Percentiles rank a stretch among this genome's conserved stretches.
Evolutionary conservation across 1,284 basidiomycete genomes (phyloP).

Genomic region (Xanthoconium separans): DNA sequence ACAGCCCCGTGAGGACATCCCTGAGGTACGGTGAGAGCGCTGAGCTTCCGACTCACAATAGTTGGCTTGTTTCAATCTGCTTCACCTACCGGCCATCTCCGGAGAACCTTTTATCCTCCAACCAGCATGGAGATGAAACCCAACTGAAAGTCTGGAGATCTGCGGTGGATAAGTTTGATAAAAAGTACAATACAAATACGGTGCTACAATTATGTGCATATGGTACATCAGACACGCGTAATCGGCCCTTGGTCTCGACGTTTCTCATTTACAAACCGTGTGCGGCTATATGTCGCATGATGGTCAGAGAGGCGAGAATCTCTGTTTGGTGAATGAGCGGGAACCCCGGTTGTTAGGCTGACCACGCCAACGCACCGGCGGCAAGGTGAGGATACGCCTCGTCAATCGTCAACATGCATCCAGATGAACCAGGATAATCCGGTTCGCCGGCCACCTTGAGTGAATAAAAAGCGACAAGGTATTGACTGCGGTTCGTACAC

Average conservation of each 20-base stretch:
- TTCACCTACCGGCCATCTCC: slow-evolving; percentile 11
- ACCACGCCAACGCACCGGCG: slow-evolving; percentile 39
- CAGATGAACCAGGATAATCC: slow-evolving; percentile 51
- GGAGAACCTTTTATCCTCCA: neutral
- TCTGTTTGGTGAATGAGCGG: slow-evolving; percentile 38
- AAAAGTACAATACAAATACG: slow-evolving; percentile 15
- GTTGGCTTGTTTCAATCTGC: slow-evolving; percentile 6
- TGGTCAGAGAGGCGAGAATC: slow-evolving; percentile 56
- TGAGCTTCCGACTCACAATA: neutral
- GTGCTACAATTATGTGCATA: slow-evolving; percentile 7
- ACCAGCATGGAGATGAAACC: slow-evolving; percentile 2
- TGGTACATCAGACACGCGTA: slow-evolving; percentile 11
- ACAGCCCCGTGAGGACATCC: neutral
- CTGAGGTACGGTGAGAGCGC: neutral
- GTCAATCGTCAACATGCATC: slow-evolving; percentile 61
- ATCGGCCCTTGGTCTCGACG: neutral
- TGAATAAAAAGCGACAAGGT: slow-evolving; percentile 58
- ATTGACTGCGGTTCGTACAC: slow-evolving; percentile 53
- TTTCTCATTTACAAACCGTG: slow-evolving; percentile 32
- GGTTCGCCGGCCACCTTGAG: slow-evolving; percentile 56
- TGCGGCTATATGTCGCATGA: slow-evolving; percentile 65
- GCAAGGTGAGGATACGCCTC: slow-evolving; percentile 56
- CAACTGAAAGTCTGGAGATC: neutral
- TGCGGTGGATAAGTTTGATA: slow-evolving; percentile 3
- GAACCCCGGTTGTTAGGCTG: slow-evolving; percentile 1